Conservation (phyloP, 768 basidiomycete species). For the Pholiota microspora region DNA sequence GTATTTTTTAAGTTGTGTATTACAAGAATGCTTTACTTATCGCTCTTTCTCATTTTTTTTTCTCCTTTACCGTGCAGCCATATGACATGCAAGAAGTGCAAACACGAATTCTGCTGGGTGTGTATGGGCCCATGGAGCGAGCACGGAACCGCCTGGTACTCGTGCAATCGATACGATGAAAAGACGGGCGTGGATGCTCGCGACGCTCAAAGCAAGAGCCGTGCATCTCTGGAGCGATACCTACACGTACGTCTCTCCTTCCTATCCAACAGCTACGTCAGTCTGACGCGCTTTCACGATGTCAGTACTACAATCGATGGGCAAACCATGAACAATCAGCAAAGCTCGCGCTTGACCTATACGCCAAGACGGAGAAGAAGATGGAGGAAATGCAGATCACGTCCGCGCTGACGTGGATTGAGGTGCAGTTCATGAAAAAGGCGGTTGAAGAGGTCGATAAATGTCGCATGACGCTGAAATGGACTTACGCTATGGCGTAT, state of each 20-base stretch:
- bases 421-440: constrained; percentile 98
- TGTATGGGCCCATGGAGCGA: constrained; percentile 99
- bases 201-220: constrained; percentile 86
- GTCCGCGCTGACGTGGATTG: constrained; percentile 94
- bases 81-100: constrained; percentile 99
- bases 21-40: no score
- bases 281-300: constrained; percentile 1
- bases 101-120: constrained; percentile 98
- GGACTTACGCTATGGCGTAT: constrained; percentile 99
- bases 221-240: constrained; percentile 92
- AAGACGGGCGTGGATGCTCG: constrained; percentile 84
- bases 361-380: constrained; percentile 97
- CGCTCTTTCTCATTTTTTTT: not conserved
- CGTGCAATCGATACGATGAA: constrained; percentile 96
- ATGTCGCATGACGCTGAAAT: constrained; percentile 94
- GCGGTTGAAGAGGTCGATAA: constrained; percentile 90
- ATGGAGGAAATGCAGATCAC: constrained; percentile 99
- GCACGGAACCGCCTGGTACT: constrained; percentile 97
- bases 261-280: not conserved
- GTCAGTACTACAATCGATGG: constrained; percentile 98
- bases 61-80: constrained; percentile 59
- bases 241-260: constrained; percentile 69
- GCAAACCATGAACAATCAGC: constrained; percentile 99
- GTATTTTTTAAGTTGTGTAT: not conserved
- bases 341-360: constrained; percentile 89